Evolutionary conservation across 2,329 filamentous ascomycete species (phyloP).

Genomic region (Emergomyces africanus): DNA sequence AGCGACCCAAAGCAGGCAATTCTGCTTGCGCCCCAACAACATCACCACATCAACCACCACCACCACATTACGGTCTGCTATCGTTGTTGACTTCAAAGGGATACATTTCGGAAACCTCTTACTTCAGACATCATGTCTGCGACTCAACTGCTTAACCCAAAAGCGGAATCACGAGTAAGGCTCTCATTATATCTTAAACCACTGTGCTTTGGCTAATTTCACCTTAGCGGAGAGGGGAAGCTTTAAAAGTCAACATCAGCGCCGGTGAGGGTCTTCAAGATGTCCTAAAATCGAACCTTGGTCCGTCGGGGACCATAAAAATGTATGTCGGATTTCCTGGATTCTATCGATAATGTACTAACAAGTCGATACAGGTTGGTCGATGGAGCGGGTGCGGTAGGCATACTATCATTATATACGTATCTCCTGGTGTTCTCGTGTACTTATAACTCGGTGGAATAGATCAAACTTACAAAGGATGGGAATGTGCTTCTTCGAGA

Average conservation of each 20-base stretch:
- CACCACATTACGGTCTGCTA: slow-evolving; percentile 10
- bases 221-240: slow-evolving; percentile 84
- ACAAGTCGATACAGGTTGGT: slow-evolving; percentile 39
- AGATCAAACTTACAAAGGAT: slow-evolving; percentile 99
- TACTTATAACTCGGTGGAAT: slow-evolving; percentile 12
- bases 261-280: slow-evolving; percentile 86
- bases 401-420: slow-evolving; percentile 12
- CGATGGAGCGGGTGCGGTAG: slow-evolving; percentile 48
- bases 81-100: slow-evolving; percentile 13
- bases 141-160: slow-evolving; percentile 94
- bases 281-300: slow-evolving; percentile 94
- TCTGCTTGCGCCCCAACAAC: not conserved
- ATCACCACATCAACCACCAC: slow-evolving; percentile 1
- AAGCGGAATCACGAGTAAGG: slow-evolving; percentile 89
- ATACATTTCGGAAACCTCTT: slow-evolving; percentile 15
- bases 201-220: slow-evolving; percentile 32
- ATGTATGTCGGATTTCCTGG: slow-evolving; percentile 47
- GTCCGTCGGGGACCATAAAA: slow-evolving; percentile 88
- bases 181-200: slow-evolving; percentile 3
- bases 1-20: slow-evolving; percentile 12
- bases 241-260: slow-evolving; percentile 90
- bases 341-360: slow-evolving; percentile 8
- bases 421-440: slow-evolving; percentile 11
- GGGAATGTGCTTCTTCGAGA: slow-evolving; percentile 71
- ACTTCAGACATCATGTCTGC: slow-evolving; percentile 61